These are phyloP conservation scores for Tephrocybe sp. DNA, from an alignment of 768 basidiomycete species.

Conservation along the genomic window DNA sequence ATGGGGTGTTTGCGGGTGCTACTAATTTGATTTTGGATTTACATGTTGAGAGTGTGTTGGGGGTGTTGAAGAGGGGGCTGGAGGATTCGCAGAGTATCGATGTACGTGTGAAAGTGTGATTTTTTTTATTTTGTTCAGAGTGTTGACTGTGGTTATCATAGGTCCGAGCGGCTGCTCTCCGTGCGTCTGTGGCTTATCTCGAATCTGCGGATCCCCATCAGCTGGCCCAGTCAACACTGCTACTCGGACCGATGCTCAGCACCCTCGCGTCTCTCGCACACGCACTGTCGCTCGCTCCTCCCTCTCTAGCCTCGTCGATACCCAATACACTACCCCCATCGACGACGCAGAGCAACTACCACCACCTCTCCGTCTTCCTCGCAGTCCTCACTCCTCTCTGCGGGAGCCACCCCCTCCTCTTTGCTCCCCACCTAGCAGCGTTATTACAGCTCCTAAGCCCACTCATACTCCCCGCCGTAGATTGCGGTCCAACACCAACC, in stretches of 20 bases:
- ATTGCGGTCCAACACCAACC: constrained; percentile 50
- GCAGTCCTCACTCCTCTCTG: constrained; percentile 69
- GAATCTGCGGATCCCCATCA: constrained; percentile 58
- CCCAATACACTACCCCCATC: no score
- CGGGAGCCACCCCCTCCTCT: constrained; percentile 64
- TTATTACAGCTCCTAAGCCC: constrained; percentile 69
- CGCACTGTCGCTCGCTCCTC: constrained; percentile 23
- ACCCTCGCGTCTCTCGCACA: constrained; percentile 59
- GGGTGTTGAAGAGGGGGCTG: constrained; percentile 64
- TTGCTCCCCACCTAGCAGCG: constrained; percentile 65
- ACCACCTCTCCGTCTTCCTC: constrained; percentile 63
- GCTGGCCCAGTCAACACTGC: constrained; percentile 54
- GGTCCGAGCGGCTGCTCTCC: constrained; percentile 73
- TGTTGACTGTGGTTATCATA: constrained; percentile 21
- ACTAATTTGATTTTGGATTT: constrained; percentile 78
- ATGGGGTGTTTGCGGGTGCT: constrained; percentile 72
- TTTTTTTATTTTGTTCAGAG: no score
- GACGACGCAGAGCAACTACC: constrained; percentile 31
- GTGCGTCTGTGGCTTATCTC: constrained; percentile 69
- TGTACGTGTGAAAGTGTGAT: constrained; percentile 28
- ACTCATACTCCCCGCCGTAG: constrained; percentile 60
- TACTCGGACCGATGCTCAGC: constrained; percentile 73
- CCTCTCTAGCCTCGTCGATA: no score
- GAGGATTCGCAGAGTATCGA: constrained; percentile 66
- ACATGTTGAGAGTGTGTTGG: constrained; percentile 65